These are phyloP conservation scores for Mycena polygramma DNA, from an alignment of 768 basidiomycete genomes.

Conservation along the genomic window DNA sequence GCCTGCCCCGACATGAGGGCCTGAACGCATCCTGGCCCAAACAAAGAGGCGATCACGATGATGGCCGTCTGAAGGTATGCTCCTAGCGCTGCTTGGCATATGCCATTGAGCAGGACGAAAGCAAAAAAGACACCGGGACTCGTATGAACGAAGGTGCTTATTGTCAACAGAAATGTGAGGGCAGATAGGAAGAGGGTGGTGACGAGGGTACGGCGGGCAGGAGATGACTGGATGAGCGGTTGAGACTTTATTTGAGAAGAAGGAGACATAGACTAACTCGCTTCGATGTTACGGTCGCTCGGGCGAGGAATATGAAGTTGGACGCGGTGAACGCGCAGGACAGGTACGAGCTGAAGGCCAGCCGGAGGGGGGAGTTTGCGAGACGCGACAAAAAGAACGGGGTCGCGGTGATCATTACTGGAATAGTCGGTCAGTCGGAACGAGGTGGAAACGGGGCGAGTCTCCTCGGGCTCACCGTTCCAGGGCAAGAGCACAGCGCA, in stretches of 20 bases:
- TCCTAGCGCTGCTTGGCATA: conserved; percentile 70
- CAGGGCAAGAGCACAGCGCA: conserved; percentile 87
- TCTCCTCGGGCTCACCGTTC: conserved; percentile 74
- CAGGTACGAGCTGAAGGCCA: conserved; percentile 76
- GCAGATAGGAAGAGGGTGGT: conserved; percentile 65
- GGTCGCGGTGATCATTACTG: conserved; percentile 89
- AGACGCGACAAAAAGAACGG: conserved; percentile 85
- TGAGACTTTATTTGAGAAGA: not conserved
- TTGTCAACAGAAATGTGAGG: conserved; percentile 69
- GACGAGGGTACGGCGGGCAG: conserved; percentile 67
- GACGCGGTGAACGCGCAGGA: conserved; percentile 72
- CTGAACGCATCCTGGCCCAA: conserved; percentile 81
- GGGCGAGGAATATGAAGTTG: conserved; percentile 79
- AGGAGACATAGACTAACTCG: conserved; percentile 58
- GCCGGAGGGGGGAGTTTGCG: conserved; percentile 65
- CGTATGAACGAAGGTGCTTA: conserved; percentile 73
- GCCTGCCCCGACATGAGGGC: conserved; percentile 88
- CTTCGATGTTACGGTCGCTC: conserved; percentile 79
- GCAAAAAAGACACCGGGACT: conserved; percentile 70
- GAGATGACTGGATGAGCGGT: conserved; percentile 61
- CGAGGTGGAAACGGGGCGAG: not conserved
- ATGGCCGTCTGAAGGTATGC: conserved; percentile 85
- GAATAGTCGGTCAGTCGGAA: not conserved
- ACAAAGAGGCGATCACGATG: conserved; percentile 84
- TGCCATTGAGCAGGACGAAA: conserved; percentile 74